A percentile compares a stretch with the other conserved stretches of the same genome.
These are phyloP conservation scores for Fabrea salina DNA, from an alignment of 169 alveolate genomes.

Conservation along the genomic window DNA sequence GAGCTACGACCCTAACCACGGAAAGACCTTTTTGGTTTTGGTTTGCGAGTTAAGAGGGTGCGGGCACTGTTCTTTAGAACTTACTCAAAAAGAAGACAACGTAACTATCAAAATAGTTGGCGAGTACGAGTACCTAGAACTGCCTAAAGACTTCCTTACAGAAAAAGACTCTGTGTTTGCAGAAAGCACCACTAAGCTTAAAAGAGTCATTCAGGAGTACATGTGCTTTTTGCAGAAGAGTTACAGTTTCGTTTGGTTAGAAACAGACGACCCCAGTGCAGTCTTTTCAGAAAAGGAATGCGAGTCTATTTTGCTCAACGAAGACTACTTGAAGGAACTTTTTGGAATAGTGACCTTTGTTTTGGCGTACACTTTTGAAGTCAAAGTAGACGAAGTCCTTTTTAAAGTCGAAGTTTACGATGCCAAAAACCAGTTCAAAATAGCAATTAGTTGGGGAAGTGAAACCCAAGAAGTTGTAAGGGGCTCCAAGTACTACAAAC, in stretches of 20 bases:
- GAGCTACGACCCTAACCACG: conserved; percentile 6
- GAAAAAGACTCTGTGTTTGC: neutral
- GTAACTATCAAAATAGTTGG: neutral
- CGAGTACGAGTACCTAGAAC: neutral
- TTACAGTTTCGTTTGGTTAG: neutral
- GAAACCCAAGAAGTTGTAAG: neutral
- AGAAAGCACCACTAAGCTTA: neutral
- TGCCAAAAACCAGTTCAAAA: neutral
- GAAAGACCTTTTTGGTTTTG: neutral
- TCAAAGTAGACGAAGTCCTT: neutral
- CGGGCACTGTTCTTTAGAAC: conserved; percentile 11
- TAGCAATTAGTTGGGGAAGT: neutral
- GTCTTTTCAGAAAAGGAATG: neutral
- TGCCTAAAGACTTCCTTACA: conserved; percentile 1
- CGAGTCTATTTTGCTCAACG: neutral
- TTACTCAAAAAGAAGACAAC: neutral
- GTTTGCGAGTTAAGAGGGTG: conserved; percentile 10
- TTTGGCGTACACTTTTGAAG: neutral
- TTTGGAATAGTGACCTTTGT: neutral
- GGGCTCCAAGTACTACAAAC: neutral
- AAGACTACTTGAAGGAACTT: conserved; percentile 15
- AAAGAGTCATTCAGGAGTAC: neutral
- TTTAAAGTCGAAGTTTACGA: neutral
- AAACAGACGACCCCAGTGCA: neutral
- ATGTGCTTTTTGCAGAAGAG: neutral